phyloP scores from a whole-genome alignment of 148 eudicot species.

The Chenopodium berlandieri region DNA sequence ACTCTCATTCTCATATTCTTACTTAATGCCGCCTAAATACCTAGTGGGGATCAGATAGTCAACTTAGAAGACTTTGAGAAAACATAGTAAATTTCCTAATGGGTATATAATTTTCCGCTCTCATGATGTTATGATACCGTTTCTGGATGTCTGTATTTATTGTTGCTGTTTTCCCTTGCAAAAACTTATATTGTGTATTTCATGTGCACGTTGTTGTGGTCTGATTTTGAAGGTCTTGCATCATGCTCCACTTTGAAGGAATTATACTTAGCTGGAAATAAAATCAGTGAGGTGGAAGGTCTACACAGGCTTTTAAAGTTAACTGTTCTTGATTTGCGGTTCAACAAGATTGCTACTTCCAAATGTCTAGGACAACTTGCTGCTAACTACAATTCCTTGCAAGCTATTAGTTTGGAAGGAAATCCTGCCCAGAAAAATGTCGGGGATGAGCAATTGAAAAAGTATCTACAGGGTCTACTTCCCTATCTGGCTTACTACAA shows the following conservation, averaged over 20 bases:
- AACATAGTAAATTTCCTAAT: too few species aligned
- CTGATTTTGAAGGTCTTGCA: slow-evolving; percentile 65
- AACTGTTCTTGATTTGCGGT: slow-evolving; percentile 73
- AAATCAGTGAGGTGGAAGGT: slow-evolving; percentile 95
- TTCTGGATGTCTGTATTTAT: background rate
- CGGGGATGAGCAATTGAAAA: slow-evolving; percentile 89
- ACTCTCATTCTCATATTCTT: too few species aligned
- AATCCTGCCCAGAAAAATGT: slow-evolving; percentile 95
- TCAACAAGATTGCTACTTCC: slow-evolving; percentile 88
- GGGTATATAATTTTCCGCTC: background rate
- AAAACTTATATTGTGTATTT: background rate
- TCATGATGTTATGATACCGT: too few species aligned
- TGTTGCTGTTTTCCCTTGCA: background rate
- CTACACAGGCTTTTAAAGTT: slow-evolving; percentile 93
- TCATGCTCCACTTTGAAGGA: slow-evolving; percentile 87
- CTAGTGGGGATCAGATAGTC: too few species aligned
- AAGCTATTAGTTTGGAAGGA: slow-evolving; percentile 93
- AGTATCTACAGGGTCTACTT: slow-evolving; percentile 64
- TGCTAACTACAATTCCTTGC: slow-evolving; percentile 83
- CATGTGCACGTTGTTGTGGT: background rate
- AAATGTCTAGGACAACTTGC: slow-evolving; percentile 93
- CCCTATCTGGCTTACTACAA: slow-evolving; percentile 81
- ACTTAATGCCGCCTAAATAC: too few species aligned
- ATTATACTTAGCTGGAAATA: slow-evolving; percentile 86
- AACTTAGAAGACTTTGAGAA: too few species aligned